These are phyloP conservation scores for Penicillium canariense DNA, from an alignment of 495 filamentous ascomycete genomes.

Conservation along the genomic window DNA sequence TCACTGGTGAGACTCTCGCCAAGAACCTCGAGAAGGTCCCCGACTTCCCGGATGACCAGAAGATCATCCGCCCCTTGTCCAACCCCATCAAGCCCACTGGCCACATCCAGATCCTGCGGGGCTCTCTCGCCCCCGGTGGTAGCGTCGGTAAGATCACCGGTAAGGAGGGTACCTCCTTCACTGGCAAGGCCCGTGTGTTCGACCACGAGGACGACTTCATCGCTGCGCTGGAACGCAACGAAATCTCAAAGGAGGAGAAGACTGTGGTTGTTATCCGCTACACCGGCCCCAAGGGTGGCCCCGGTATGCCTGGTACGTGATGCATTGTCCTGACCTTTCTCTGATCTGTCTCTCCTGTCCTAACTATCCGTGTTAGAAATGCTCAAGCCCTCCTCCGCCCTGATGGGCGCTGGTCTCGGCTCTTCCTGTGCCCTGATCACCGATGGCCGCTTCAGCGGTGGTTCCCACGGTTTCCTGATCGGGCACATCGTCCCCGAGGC, in stretches of 20 bases:
- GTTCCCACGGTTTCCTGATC: slow-evolving; percentile 54
- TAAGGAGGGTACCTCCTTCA: slow-evolving; percentile 90
- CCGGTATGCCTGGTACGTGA: slow-evolving; percentile 78
- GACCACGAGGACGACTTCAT: slow-evolving; percentile 83
- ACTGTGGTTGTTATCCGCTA: slow-evolving; percentile 97
- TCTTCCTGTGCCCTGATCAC: slow-evolving; percentile 57
- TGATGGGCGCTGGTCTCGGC: slow-evolving; percentile 84
- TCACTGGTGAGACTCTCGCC: slow-evolving; percentile 90
- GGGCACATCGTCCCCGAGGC: slow-evolving; percentile 58
- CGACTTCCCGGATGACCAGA: slow-evolving; percentile 78
- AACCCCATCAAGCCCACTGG: slow-evolving; percentile 93
- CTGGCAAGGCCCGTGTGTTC: slow-evolving; percentile 83
- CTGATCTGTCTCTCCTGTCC: background rate
- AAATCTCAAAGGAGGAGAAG: slow-evolving; percentile 95
- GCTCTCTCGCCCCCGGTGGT: slow-evolving; percentile 85
- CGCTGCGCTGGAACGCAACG: slow-evolving; percentile 69
- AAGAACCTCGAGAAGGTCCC: slow-evolving; percentile 80
- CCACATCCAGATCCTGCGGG: slow-evolving; percentile 95
- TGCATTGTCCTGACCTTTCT: too few species aligned
- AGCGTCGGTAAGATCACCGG: slow-evolving; percentile 98
- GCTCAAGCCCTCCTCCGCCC: slow-evolving; percentile 78
- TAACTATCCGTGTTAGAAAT: slow-evolving; percentile 55
- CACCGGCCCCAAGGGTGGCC: slow-evolving; percentile 91
- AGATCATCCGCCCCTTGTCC: slow-evolving; percentile 86
- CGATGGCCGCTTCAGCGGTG: slow-evolving; percentile 49